Evolutionary conservation across 108 stramenopile species (phyloP).

Genomic region (Stephanodiscus minutulus): DNA sequence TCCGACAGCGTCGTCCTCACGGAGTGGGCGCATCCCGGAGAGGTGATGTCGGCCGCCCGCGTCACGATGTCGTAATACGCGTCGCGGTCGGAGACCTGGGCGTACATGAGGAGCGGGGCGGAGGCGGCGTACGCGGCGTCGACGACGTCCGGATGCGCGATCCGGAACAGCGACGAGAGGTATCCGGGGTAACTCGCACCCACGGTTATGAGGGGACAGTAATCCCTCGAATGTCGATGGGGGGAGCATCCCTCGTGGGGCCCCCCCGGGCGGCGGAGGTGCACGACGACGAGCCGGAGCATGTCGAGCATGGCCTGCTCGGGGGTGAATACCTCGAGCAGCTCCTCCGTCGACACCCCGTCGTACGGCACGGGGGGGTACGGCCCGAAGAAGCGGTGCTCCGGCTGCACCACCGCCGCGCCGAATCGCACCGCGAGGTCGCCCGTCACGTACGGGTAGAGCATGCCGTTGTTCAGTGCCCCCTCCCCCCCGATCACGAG

Average conservation of each 20-base stretch:
- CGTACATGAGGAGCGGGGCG: slow-evolving; percentile 70
- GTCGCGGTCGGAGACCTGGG: slow-evolving; percentile 49
- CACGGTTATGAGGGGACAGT: slow-evolving; percentile 80
- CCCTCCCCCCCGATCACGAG: slow-evolving; percentile 80
- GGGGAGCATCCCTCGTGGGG: slow-evolving; percentile 39
- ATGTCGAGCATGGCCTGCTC: slow-evolving; percentile 65
- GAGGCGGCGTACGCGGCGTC: slow-evolving; percentile 70
- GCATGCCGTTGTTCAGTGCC: slow-evolving; percentile 50
- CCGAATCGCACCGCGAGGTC: slow-evolving; percentile 60
- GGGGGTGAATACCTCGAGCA: slow-evolving; percentile 50
- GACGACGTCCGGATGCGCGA: slow-evolving; percentile 63
- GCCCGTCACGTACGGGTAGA: slow-evolving; percentile 70
- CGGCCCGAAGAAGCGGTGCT: slow-evolving; percentile 83
- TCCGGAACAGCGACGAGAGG: slow-evolving; percentile 65
- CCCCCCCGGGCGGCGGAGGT: slow-evolving; percentile 15
- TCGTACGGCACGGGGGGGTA: slow-evolving; percentile 46
- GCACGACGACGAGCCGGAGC: slow-evolving; percentile 29
- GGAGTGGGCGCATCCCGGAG: slow-evolving; percentile 62
- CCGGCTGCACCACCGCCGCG: slow-evolving; percentile 68
- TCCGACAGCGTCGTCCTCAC: slow-evolving; percentile 46
- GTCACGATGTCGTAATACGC: slow-evolving; percentile 67
- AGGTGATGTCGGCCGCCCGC: slow-evolving; percentile 58
- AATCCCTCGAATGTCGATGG: slow-evolving; percentile 40
- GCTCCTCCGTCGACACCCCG: not conserved
- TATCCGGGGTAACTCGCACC: slow-evolving; percentile 81